These are phyloP conservation scores for Cladosporium sp. DNA, from an alignment of 2,329 filamentous ascomycete species.

Conservation along the genomic window DNA sequence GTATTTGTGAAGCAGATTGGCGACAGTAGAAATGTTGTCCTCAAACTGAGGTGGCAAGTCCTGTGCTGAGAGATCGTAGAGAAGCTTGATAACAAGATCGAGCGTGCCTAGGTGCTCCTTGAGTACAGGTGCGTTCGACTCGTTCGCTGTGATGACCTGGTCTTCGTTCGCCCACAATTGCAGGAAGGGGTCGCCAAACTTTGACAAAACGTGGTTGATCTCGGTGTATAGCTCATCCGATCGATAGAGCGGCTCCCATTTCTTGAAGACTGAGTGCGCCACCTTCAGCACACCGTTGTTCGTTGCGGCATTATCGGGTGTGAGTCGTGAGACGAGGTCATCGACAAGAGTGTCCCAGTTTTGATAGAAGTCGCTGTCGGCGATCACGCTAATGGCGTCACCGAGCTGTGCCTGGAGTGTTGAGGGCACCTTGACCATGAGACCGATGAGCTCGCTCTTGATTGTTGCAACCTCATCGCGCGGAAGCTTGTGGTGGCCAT, in stretches of 20 bases:
- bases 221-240: conserved; percentile 91
- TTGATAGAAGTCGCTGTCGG: conserved; percentile 95
- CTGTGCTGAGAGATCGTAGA: conserved; percentile 96
- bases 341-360: conserved; percentile 94
- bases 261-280: conserved; percentile 94
- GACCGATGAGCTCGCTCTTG: conserved; percentile 88
- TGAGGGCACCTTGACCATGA: conserved; percentile 90
- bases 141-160: conserved; percentile 66
- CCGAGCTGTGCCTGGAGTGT: conserved; percentile 90
- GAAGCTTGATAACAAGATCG: conserved; percentile 82
- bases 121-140: conserved; percentile 68
- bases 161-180: conserved; percentile 72
- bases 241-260: conserved; percentile 90
- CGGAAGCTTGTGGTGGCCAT: conserved; percentile 87
- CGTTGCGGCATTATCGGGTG: conserved; percentile 71
- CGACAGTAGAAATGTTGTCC: conserved; percentile 74
- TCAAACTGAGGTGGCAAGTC: conserved; percentile 94
- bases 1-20: conserved; percentile 83
- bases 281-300: conserved; percentile 96
- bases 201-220: conserved; percentile 89
- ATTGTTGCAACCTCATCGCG: conserved; percentile 79
- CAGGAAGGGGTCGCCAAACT: conserved; percentile 81
- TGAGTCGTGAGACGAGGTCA: conserved; percentile 85
- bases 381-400: conserved; percentile 94
- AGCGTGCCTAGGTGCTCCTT: conserved; percentile 78